Percentiles rank a stretch among this genome's conserved stretches.
Conservation (phyloP, 1,284 basidiomycete genomes). For the Exobasidium rhododendri region DNA sequence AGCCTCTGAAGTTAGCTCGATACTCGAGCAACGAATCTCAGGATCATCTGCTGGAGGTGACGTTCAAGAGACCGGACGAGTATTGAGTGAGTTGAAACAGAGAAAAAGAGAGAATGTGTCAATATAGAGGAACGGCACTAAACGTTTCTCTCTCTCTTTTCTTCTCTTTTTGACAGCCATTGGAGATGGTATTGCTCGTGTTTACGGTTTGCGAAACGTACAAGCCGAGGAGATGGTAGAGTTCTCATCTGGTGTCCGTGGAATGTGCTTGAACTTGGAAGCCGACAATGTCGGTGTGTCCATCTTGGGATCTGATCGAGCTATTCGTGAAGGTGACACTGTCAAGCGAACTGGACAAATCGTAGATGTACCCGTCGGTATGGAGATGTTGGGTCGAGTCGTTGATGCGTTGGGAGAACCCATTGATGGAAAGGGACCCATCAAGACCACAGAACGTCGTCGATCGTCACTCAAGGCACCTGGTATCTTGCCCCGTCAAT, state of each 20-base stretch:
- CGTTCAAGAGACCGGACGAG: constrained; percentile 97
- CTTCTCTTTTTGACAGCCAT: constrained; percentile 65
- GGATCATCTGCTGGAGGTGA: constrained; percentile 84
- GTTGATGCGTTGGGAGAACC: constrained; percentile 99
- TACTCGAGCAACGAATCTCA: constrained; percentile 96
- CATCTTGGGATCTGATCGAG: constrained; percentile 99
- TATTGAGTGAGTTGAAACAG: constrained; percentile 75
- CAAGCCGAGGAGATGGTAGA: constrained; percentile 99
- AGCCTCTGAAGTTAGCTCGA: constrained; percentile 97
- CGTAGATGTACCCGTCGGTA: constrained; percentile 98
- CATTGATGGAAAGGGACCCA: constrained; percentile 98
- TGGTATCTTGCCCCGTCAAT: constrained; percentile 96
- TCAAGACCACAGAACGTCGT: constrained; percentile 84
- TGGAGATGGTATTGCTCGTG: constrained; percentile 99
- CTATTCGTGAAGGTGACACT: constrained; percentile 99
- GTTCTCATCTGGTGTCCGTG: constrained; percentile 90
- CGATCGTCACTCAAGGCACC: constrained; percentile 98
- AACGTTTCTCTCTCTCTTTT: neutral
- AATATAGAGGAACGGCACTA: too few species aligned
- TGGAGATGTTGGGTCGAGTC: constrained; percentile 92
- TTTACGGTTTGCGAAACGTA: constrained; percentile 79
- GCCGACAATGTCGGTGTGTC: constrained; percentile 99
- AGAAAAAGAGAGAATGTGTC: too few species aligned
- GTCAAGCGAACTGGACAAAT: constrained; percentile 99
- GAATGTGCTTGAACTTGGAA: constrained; percentile 98